These are phyloP conservation scores for Daldinia grandis DNA, from an alignment of 495 filamentous ascomycete species.

Conservation along the genomic window DNA sequence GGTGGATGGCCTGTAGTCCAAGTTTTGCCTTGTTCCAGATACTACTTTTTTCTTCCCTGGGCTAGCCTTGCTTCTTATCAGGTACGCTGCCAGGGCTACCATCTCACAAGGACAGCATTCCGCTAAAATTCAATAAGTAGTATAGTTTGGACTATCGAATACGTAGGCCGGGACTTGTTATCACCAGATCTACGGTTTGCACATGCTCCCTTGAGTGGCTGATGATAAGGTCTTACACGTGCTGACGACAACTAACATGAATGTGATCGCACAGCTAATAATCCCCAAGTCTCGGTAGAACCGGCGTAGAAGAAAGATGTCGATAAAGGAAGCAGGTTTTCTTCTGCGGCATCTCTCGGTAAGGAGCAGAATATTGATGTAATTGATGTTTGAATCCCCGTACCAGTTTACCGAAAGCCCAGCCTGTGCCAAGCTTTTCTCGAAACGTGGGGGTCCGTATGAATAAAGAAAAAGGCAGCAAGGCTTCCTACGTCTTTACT, in stretches of 20 bases:
- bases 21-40: conserved; percentile 16
- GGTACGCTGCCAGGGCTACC: conserved; percentile 9
- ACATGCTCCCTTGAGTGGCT: conserved; percentile 14
- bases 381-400: conserved; percentile 31
- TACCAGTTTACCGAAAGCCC: conserved; percentile 35
- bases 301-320: neutral
- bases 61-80: conserved; percentile 25
- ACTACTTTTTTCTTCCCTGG: conserved; percentile 6
- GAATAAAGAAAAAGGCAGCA: conserved; percentile 8
- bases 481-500: neutral
- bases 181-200: conserved; percentile 8
- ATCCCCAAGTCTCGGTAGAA: conserved; percentile 19
- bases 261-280: conserved; percentile 1
- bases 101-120: conserved; percentile 24
- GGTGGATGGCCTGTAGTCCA: conserved; percentile 7
- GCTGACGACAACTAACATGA: conserved; percentile 24
- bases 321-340: conserved; percentile 14
- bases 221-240: conserved; percentile 30
- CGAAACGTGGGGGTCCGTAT: conserved; percentile 33
- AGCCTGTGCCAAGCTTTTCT: conserved; percentile 30
- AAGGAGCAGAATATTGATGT: conserved; percentile 36
- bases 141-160: conserved; percentile 9
- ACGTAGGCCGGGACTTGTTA: conserved; percentile 9
- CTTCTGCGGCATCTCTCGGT: conserved; percentile 21
- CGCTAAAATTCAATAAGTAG: conserved; percentile 12